Evolutionary conservation across 495 filamentous ascomycete genomes (phyloP).

Genomic region (Aspergillus cavernicola): DNA sequence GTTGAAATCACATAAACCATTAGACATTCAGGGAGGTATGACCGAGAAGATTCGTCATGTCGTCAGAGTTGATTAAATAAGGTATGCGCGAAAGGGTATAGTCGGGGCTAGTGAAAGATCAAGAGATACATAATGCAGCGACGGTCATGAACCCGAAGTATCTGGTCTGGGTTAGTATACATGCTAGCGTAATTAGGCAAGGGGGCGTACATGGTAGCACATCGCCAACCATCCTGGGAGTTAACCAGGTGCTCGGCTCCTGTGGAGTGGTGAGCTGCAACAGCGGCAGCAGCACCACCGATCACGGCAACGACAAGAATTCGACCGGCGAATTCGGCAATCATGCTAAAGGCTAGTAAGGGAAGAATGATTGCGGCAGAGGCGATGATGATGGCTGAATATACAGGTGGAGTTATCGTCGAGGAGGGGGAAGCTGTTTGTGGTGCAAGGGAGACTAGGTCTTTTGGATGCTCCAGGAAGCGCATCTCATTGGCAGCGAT

Average conservation of each 20-base stretch:
- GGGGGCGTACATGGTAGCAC: conserved; percentile 34
- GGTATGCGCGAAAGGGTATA: too few relatives aligned
- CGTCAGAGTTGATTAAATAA: too few relatives aligned
- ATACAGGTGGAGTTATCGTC: conserved; percentile 26
- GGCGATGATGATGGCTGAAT: conserved; percentile 49
- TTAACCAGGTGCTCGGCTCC: conserved; percentile 35
- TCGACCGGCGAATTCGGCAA: conserved; percentile 49
- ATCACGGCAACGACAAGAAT: conserved; percentile 47
- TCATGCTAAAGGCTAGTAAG: conserved; percentile 55
- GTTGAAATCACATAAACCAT: too few relatives aligned
- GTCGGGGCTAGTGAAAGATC: too few relatives aligned
- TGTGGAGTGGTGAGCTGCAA: conserved; percentile 36
- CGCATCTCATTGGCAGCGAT: conserved; percentile 62
- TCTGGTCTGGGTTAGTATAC: conserved; percentile 21
- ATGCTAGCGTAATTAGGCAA: background rate
- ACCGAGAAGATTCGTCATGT: too few relatives aligned
- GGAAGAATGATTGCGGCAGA: conserved; percentile 55
- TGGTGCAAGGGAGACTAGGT: conserved; percentile 58
- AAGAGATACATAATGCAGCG: conserved; percentile 38
- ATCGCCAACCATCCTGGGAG: conserved; percentile 41
- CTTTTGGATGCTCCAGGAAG: conserved; percentile 62
- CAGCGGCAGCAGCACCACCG: conserved; percentile 34
- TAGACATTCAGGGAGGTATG: too few relatives aligned
- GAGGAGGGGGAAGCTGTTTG: conserved; percentile 17
- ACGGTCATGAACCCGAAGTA: conserved; percentile 44